These are phyloP conservation scores for Parasitella parasitica DNA, from an alignment of 371 early-diverging fungal species.

Conservation along the genomic window DNA sequence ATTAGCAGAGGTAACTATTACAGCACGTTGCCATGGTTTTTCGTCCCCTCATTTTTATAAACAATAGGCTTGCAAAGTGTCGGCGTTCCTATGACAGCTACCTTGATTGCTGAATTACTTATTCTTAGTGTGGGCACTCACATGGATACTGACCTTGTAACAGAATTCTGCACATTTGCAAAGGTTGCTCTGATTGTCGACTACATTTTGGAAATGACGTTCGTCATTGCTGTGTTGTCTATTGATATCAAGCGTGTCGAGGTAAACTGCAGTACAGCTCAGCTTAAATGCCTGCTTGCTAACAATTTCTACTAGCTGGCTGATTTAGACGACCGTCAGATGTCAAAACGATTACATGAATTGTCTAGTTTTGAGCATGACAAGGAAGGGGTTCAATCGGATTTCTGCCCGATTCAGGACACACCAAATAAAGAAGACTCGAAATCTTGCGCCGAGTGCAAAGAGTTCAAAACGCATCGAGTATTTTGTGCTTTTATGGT, in stretches of 20 bases:
- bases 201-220: constrained; percentile 70
- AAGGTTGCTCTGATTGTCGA: constrained; percentile 68
- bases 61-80: constrained; percentile 56
- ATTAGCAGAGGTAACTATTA: constrained; percentile 52
- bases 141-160: constrained; percentile 57
- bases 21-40: neutral
- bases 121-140: constrained; percentile 55
- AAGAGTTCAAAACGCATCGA: constrained; percentile 35
- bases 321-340: constrained; percentile 31
- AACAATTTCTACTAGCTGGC: constrained; percentile 17
- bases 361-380: constrained; percentile 9
- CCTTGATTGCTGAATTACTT: constrained; percentile 55
- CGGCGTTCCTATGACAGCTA: constrained; percentile 64
- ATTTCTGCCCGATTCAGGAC: constrained; percentile 27
- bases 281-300: neutral
- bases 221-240: constrained; percentile 68
- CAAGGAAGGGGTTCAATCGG: neutral
- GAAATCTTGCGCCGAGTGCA: constrained; percentile 34
- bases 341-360: constrained; percentile 31
- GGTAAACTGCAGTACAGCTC: constrained; percentile 20
- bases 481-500: constrained; percentile 33
- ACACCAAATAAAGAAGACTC: constrained; percentile 17
- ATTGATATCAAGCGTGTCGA: constrained; percentile 78
- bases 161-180: constrained; percentile 74
- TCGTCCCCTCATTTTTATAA: neutral